Evolutionary conservation across 257 asterid species (phyloP).

Genomic region (Prunella vulgaris): DNA sequence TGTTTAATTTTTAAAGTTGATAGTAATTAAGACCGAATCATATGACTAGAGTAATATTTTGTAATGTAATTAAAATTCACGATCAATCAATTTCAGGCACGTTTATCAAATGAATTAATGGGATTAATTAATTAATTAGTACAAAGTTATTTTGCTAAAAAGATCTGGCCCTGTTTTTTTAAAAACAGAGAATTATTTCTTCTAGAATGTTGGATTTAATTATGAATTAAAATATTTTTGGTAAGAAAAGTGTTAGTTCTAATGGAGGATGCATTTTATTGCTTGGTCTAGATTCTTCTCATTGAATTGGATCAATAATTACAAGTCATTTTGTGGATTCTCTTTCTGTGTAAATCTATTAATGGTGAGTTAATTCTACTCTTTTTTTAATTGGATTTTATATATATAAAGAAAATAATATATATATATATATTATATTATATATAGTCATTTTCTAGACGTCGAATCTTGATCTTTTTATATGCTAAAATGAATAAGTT

Average conservation of each 20-base stretch:
- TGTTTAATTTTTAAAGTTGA: too few species aligned
- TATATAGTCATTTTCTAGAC: not conserved
- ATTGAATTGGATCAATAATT: slow-evolving; percentile 14
- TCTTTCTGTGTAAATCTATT: slow-evolving; percentile 12
- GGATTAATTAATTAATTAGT: too few species aligned
- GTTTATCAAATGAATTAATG: too few species aligned
- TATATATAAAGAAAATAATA: not conserved
- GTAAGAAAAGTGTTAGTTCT: too few species aligned
- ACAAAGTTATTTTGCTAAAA: too few species aligned
- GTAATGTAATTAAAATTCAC: too few species aligned
- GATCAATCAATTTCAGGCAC: too few species aligned
- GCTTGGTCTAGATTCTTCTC: slow-evolving; percentile 24
- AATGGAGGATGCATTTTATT: not conserved
- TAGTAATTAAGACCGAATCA: too few species aligned
- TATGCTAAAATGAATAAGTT: not conserved
- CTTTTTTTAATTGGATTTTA: not conserved
- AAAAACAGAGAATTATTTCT: not conserved
- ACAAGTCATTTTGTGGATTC: slow-evolving; percentile 13
- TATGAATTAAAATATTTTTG: too few species aligned
- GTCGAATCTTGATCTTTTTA: not conserved
- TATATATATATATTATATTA: too few species aligned
- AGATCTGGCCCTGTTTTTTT: too few species aligned
- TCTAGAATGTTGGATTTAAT: not conserved
- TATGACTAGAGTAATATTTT: too few species aligned
- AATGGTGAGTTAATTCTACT: slow-evolving; percentile 18